Conservation (phyloP, 73 alveolate species). For the Tetrahymena thermophila region DNA sequence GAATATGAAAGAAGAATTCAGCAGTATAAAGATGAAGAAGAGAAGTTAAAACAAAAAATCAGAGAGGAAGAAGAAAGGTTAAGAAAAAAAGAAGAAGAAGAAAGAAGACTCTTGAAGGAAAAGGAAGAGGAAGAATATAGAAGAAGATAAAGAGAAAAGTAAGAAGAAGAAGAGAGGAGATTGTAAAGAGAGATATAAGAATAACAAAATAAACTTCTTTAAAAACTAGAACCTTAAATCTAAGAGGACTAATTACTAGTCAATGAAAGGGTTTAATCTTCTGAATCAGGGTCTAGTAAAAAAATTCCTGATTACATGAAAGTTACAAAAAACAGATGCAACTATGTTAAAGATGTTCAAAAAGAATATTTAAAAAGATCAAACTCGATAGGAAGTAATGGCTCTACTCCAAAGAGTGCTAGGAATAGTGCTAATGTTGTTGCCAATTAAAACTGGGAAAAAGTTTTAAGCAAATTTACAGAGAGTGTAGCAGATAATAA, state of each 20-base stretch:
- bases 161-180: not conserved
- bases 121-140: not conserved
- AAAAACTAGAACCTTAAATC: not conserved
- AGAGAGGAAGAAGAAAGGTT: not conserved
- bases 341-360: not conserved
- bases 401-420: not conserved
- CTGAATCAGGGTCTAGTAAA: not conserved
- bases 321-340: not conserved
- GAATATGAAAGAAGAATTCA: not conserved
- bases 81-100: not conserved
- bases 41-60: constrained; percentile 2
- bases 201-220: not conserved
- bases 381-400: not conserved
- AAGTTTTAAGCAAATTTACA: not conserved
- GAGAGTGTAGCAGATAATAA: not conserved
- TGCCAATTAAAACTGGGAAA: not conserved
- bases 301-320: not conserved
- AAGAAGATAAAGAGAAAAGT: not conserved
- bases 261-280: not conserved
- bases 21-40: not conserved
- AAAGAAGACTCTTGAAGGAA: not conserved
- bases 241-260: not conserved
- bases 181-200: not conserved
- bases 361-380: not conserved
- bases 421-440: not conserved